Evolutionary conservation across 495 filamentous ascomycete species (phyloP).

Genomic region (Poronia punctata): DNA sequence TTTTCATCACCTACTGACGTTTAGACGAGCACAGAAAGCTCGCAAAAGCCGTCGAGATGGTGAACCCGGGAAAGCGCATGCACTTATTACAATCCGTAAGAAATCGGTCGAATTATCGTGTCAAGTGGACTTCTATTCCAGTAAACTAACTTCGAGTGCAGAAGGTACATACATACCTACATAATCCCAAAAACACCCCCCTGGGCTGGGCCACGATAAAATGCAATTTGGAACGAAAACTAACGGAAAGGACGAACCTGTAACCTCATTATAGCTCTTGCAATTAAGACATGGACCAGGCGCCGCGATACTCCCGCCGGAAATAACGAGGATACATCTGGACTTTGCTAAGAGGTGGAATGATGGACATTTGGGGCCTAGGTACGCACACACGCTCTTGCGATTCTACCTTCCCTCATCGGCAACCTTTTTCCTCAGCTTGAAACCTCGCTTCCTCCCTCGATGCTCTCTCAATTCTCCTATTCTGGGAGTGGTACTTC

Average conservation of each 20-base stretch:
- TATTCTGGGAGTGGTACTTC: background rate
- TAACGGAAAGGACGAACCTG: too few relatives aligned
- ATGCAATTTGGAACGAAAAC: too few relatives aligned
- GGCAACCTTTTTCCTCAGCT: background rate
- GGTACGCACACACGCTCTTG: constrained; percentile 39
- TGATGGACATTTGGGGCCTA: constrained; percentile 71
- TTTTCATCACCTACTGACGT: too few relatives aligned
- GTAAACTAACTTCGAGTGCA: constrained; percentile 24
- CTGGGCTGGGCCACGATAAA: constrained; percentile 11
- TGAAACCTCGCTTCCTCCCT: background rate
- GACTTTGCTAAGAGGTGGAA: constrained; percentile 62
- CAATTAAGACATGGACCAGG: constrained; percentile 68
- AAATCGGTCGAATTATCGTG: constrained; percentile 10
- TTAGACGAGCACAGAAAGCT: constrained; percentile 18
- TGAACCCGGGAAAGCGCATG: constrained; percentile 71
- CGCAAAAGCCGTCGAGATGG: constrained; percentile 54
- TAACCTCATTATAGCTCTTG: constrained; percentile 67
- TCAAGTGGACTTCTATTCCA: too few relatives aligned
- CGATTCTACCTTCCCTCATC: background rate
- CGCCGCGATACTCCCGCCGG: constrained; percentile 68
- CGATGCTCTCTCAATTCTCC: constrained; percentile 3
- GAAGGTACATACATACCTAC: constrained; percentile 27
- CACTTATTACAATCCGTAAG: constrained; percentile 69
- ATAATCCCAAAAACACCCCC: constrained; percentile 6
- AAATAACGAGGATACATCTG: constrained; percentile 78